phyloP scores from a whole-genome alignment of 116 monocot species.

The Iris pallida region DNA sequence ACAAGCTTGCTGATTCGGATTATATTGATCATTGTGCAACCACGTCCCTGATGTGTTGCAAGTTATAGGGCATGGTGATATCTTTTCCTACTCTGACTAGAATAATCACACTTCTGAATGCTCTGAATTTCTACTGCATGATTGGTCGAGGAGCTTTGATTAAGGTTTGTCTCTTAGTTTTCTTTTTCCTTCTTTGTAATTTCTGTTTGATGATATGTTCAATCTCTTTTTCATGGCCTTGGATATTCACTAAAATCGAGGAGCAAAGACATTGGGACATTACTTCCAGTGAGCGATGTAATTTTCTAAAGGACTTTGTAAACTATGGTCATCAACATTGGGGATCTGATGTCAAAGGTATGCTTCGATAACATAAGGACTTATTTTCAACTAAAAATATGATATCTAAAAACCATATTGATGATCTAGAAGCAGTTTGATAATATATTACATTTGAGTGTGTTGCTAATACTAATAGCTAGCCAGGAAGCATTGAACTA shows the following conservation, averaged over 20 bases:
- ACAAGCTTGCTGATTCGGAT: slow-evolving; percentile 92
- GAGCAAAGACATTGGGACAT: slow-evolving; percentile 97
- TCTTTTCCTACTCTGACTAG: slow-evolving; percentile 79
- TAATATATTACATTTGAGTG: no score
- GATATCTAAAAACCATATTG: no score
- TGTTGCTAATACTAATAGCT: no score
- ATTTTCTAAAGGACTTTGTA: slow-evolving; percentile 75
- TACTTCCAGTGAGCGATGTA: slow-evolving; percentile 65
- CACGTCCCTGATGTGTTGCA: slow-evolving; percentile 52
- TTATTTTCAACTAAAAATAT: no score
- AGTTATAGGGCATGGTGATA: slow-evolving; percentile 89
- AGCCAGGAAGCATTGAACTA: no score
- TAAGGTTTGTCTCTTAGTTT: slow-evolving; percentile 47
- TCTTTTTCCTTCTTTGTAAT: slow-evolving; percentile 2
- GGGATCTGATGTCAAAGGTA: slow-evolving; percentile 95
- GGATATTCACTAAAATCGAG: slow-evolving; percentile 95
- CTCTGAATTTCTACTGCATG: slow-evolving; percentile 68
- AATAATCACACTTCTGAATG: slow-evolving; percentile 55
- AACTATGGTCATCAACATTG: slow-evolving; percentile 88
- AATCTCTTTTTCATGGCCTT: slow-evolving; percentile 50
- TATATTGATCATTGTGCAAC: slow-evolving; percentile 71
- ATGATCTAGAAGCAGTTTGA: no score
- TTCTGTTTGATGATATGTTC: background rate
- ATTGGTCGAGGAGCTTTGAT: slow-evolving; percentile 82
- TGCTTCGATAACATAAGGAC: no score